Conservation (phyloP, 2,329 filamentous ascomycete genomes). For the Alternaria tenuissima region DNA sequence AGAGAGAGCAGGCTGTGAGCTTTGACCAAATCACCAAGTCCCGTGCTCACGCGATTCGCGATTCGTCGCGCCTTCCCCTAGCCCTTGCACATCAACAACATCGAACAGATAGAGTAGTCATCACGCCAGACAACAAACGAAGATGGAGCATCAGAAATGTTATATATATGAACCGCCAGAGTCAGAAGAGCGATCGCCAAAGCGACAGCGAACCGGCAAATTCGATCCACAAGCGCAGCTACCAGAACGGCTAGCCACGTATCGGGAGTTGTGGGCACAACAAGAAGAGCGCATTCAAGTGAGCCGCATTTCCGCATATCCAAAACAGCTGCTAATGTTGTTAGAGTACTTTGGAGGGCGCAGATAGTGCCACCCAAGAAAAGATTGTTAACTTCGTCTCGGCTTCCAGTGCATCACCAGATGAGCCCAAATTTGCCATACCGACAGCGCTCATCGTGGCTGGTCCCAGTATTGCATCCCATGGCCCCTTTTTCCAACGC, state of each 20-base stretch:
- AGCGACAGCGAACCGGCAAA: conserved; percentile 51
- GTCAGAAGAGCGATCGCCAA: conserved; percentile 48
- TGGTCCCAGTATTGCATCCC: conserved; percentile 79
- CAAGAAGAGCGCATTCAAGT: conserved; percentile 72
- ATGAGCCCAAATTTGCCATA: conserved; percentile 58
- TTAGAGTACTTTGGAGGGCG: conserved; percentile 50
- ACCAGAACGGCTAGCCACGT: conserved; percentile 65
- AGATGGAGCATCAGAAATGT: conserved; percentile 60
- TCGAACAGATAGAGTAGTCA: not conserved
- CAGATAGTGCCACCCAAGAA: conserved; percentile 51
- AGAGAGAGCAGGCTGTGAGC: not conserved
- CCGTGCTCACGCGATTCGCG: conserved; percentile 41
- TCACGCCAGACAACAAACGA: not conserved
- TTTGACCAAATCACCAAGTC: conserved; percentile 30
- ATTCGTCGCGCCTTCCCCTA: conserved; percentile 22
- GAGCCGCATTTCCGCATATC: not conserved
- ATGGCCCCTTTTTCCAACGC: conserved; percentile 76
- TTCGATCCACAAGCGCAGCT: conserved; percentile 32
- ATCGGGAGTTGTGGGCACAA: conserved; percentile 69
- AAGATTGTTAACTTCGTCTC: conserved; percentile 53
- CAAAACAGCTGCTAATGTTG: conserved; percentile 17
- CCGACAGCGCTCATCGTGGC: conserved; percentile 77
- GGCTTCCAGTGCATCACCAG: conserved; percentile 27
- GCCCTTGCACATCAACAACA: conserved; percentile 14
- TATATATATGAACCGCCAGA: conserved; percentile 55